These are phyloP conservation scores for Alternaria panax DNA, from an alignment of 2,329 filamentous ascomycete genomes.

Conservation along the genomic window DNA sequence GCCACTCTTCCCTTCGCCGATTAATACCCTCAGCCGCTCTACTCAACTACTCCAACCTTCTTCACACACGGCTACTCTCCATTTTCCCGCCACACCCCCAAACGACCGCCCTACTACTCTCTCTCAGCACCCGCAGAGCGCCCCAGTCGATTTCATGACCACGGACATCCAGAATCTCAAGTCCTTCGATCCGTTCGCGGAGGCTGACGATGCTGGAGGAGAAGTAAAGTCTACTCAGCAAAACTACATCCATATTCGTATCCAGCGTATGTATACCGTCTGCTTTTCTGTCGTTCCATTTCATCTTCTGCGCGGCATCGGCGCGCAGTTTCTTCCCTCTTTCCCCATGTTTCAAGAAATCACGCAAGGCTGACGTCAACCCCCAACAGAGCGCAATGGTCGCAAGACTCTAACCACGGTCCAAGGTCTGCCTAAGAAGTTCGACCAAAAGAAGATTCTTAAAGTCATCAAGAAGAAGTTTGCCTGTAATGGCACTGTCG, in stretches of 20 bases:
- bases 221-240: constrained; percentile 87
- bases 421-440: constrained; percentile 98
- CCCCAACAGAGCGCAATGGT: constrained; percentile 91
- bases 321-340: neutral
- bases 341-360: constrained; percentile 6
- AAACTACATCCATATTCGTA: constrained; percentile 99
- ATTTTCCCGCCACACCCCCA: constrained; percentile 5
- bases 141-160: constrained; percentile 47
- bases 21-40: constrained; percentile 11
- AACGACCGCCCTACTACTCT: constrained; percentile 13
- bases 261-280: constrained; percentile 79
- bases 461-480: constrained; percentile 99
- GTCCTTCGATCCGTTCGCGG: constrained; percentile 92
- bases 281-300: neutral
- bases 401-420: constrained; percentile 99
- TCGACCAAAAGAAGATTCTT: constrained; percentile 99
- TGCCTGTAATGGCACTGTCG: constrained; percentile 99
- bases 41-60: constrained; percentile 1
- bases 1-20: constrained; percentile 15
- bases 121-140: constrained; percentile 32
- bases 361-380: constrained; percentile 52
- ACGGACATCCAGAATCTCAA: constrained; percentile 56
- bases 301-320: neutral
- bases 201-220: constrained; percentile 99
- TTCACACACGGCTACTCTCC: constrained; percentile 10